Base-by-base conservation (phyloP, 2,329 filamentous ascomycete genomes). In the Fusarium burgessii region DNA sequence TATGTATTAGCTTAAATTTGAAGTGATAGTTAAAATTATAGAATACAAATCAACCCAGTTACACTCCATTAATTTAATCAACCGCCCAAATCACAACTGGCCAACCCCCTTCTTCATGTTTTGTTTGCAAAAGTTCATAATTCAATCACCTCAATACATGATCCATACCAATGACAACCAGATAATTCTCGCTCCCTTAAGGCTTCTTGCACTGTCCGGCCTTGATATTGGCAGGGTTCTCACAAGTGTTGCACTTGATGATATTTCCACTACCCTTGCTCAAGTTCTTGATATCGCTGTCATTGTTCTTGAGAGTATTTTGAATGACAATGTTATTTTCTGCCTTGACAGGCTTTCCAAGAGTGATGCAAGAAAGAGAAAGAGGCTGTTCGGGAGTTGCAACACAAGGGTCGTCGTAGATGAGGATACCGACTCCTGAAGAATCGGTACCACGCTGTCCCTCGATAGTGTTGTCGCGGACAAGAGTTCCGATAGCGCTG, bases 221-320 rank as follows among this genome's bases (percentile, higher is more conserved):
- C n/a, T 62, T 33, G 33, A 68, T 33, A 3, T 33, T 64, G 3
- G 65, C 54, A 14, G 63, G 41, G 1, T 58, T 66, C 18, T 45
- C 36, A 25, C 76, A 76, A 11, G 62, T 54, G 32, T 78, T 79
- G 55, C 78, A 74, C 40, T 64, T 70, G 20, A 76, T 46, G 11
- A 78, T 35, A 47, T 79, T 80, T 32, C 63, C 64, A 17, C 23
- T 20, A 3, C 62, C 67, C 18, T 66, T 47, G 10, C 76, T 68
- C 3, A 59, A 58, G 9, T 71, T 67, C 9, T 58, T 55, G 12
- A 74, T 59, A 32, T 80, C 78, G 13, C 72, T 56, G 32, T 77
- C 75, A 42, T 81, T 81, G 2, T 77, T 61, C 12, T 61, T 67
- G 5, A 81, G 42, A 1, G 58, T 78, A 35, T 82, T 81, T 8